These are phyloP conservation scores for Lentinula lateritia DNA, from an alignment of 768 basidiomycete genomes.

Conservation along the genomic window DNA sequence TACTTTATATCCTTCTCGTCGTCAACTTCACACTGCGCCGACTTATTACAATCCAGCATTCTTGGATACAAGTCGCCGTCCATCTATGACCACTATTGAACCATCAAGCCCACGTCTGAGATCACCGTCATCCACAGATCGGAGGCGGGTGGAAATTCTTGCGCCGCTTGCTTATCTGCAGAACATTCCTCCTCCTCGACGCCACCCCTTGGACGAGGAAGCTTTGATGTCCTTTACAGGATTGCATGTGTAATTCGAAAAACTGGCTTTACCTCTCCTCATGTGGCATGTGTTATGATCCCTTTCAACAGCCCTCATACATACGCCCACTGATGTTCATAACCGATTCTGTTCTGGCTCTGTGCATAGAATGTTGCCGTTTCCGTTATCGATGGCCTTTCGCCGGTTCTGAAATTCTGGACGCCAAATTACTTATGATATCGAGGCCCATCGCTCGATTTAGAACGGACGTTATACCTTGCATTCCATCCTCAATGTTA, in stretches of 20 bases:
- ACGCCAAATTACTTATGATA: neutral
- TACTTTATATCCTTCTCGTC: slow-evolving; percentile 24
- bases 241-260: neutral
- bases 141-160: slow-evolving; percentile 20
- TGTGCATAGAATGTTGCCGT: neutral
- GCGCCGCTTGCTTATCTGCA: slow-evolving; percentile 64
- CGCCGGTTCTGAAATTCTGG: neutral
- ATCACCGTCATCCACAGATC: too few relatives aligned
- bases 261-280: neutral
- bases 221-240: slow-evolving; percentile 55
- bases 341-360: neutral
- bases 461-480: neutral
- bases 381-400: neutral
- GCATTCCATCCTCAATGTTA: neutral
- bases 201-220: slow-evolving; percentile 69
- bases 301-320: too few relatives aligned
- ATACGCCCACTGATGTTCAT: neutral
- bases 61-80: neutral
- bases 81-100: neutral
- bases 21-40: slow-evolving; percentile 12
- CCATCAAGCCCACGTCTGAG: neutral
- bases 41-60: neutral
- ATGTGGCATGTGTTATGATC: neutral
- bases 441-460: neutral
- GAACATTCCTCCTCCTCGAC: slow-evolving; percentile 51